Base-by-base conservation (phyloP, 768 basidiomycete species). In the Auriscalpium orientale region DNA sequence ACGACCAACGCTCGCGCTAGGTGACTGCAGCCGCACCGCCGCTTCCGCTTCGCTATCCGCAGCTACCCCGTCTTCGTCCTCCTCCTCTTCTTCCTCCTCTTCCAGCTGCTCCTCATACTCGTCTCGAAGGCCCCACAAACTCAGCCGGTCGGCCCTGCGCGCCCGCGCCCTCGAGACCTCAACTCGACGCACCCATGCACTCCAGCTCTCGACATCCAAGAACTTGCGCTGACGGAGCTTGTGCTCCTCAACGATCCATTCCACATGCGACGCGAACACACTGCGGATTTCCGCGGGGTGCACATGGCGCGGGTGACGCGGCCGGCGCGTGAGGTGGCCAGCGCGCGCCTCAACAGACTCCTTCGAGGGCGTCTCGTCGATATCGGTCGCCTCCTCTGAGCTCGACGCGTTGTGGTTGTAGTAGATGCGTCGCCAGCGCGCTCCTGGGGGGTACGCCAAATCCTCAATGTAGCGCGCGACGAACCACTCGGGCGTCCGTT, bases 161-260 rank as follows among this genome's bases (percentile, higher is more conserved):
- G 53, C 56, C 49, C 51, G 5, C 15, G 50, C 34, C 51, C 46
- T 34, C 44, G 36, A 12, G 49, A 51, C 7, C 8, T 50, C 35
- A 33, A 33, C 46, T 55, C 16, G 0, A 4, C 8, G 9, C 22
- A 1, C 21, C 57, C 43, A 47, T 11, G 43, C 53, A 9, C 53
- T 43, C 16, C 12, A 46, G n/a, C 15, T 50, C 47, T 4, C 37
- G 43, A 53, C 18, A 15, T 40, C 21, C 5, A 53, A 16, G 13
- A 12, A 43, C 18, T 44, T 40, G n/a, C 43, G 16, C 38, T 18
- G 8, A 12, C 36, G 20, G 13, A 11, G 70, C 36, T 75, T 63
- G 56, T 78, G 79, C 50, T 83, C 74, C 11, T 79, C 75, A 38
- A 83, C 64, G 8, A 87, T 61, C 85, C 84, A 87, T 37, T 76